phyloP scores from a whole-genome alignment of 2,329 filamentous ascomycete species.

The Ophiocordyceps camponoti-leonardi region DNA sequence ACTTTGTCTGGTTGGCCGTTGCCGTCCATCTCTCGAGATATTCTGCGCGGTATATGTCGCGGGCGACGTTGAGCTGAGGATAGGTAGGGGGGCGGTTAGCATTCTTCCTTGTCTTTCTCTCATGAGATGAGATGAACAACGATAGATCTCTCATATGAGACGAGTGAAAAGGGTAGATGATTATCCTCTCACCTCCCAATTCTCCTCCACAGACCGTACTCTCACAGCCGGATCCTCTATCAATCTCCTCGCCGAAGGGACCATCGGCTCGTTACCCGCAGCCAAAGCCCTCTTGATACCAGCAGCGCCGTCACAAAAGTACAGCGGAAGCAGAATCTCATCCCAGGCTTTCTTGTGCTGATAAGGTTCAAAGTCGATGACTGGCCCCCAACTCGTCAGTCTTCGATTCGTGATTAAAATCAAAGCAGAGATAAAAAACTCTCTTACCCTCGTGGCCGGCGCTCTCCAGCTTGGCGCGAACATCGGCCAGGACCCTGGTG shows the following conservation, averaged over 20 bases:
- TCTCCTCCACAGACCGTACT: conserved; percentile 24
- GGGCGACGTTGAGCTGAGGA: conserved; percentile 13
- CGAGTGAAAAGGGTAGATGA: background rate
- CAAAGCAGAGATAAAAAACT: too few species aligned
- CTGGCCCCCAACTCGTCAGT: background rate
- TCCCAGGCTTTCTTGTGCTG: conserved; percentile 4
- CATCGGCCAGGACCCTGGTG: conserved; percentile 34
- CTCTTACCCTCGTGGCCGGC: conserved; percentile 34
- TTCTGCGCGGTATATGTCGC: conserved; percentile 20
- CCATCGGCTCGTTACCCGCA: conserved; percentile 36
- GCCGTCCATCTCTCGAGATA: conserved; percentile 21
- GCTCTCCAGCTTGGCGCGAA: conserved; percentile 28
- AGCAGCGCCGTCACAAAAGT: conserved; percentile 43
- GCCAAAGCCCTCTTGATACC: conserved; percentile 32
- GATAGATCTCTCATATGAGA: too few species aligned
- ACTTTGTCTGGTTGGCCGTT: conserved; percentile 10
- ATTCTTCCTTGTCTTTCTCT: background rate
- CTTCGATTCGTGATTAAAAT: too few species aligned
- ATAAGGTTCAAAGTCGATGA: conserved; percentile 3
- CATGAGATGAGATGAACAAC: background rate
- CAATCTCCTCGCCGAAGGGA: conserved; percentile 30
- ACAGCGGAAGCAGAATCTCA: conserved; percentile 25
- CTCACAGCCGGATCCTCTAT: conserved; percentile 31
- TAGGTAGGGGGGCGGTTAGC: background rate
- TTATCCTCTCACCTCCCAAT: conserved; percentile 17